Percentiles rank a stretch among this genome's conserved stretches.
phyloP scores from a whole-genome alignment of 1,139 yeast species.

The Geotrichum siamense region DNA sequence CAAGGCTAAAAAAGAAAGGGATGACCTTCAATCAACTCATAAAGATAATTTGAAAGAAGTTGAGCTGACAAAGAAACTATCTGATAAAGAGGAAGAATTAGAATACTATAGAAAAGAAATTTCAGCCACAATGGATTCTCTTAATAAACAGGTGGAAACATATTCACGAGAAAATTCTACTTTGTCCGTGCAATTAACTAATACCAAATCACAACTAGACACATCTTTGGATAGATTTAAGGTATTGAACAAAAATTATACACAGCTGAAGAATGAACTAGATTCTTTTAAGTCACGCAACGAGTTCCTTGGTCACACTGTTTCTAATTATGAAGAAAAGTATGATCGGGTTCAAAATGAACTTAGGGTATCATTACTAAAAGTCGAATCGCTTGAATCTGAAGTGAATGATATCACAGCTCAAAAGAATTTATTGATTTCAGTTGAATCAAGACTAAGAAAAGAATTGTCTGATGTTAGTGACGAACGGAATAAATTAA shows the following conservation, averaged over 20 bases:
- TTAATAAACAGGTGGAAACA: constrained; percentile 38
- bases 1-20: constrained; percentile 18
- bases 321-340: constrained; percentile 49
- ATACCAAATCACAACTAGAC: constrained; percentile 41
- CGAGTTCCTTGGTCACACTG: constrained; percentile 48
- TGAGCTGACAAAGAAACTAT: constrained; percentile 30
- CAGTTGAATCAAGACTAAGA: constrained; percentile 47
- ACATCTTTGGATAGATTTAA: constrained; percentile 42
- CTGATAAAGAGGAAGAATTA: constrained; percentile 35
- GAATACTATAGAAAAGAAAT: constrained; percentile 40
- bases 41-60: constrained; percentile 17
- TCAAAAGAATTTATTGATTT: constrained; percentile 47
- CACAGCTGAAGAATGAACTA: constrained; percentile 40
- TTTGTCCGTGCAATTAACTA: constrained; percentile 41
- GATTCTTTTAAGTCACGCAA: constrained; percentile 40
- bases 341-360: constrained; percentile 54
- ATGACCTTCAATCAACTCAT: not conserved
- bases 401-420: constrained; percentile 47
- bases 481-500: constrained; percentile 55
- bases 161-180: constrained; percentile 46
- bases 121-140: constrained; percentile 37
- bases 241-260: constrained; percentile 34
- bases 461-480: constrained; percentile 49
- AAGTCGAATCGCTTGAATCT: constrained; percentile 32
- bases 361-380: constrained; percentile 20